A percentile compares a stretch with the other conserved stretches of the same genome.
Conservation (phyloP, 2,329 filamentous ascomycete genomes). For the Lachnellula hyalina region DNA sequence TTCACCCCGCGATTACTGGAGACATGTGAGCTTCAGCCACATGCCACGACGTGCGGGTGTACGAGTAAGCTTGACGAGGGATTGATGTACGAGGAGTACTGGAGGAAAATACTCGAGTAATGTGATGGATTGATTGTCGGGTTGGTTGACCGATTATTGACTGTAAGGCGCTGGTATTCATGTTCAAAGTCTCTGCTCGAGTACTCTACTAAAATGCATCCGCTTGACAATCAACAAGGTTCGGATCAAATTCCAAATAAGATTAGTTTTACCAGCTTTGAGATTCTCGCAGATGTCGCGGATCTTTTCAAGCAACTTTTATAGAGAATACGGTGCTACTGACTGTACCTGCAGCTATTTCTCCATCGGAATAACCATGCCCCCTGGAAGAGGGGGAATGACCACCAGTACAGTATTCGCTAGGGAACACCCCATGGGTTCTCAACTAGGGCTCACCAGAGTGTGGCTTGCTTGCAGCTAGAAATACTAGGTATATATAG, state of each 20-base stretch:
- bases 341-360: background rate
- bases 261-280: background rate
- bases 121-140: too few relatives aligned
- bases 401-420: background rate
- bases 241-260: background rate
- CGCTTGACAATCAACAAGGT: background rate
- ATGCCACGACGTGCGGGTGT: too few relatives aligned
- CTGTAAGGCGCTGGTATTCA: too few relatives aligned
- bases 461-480: too few relatives aligned
- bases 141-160: too few relatives aligned
- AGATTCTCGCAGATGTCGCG: background rate
- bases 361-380: background rate
- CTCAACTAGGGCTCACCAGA: too few relatives aligned
- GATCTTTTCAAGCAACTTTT: background rate
- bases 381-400: background rate
- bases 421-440: background rate
- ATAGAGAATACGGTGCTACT: background rate
- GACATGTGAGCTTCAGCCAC: too few relatives aligned
- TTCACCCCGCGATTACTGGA: constrained; percentile 4
- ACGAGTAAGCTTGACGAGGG: too few relatives aligned
- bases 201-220: background rate
- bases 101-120: too few relatives aligned
- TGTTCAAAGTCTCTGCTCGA: background rate
- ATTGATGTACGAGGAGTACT: too few relatives aligned
- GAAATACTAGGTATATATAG: too few relatives aligned